Evolutionary conservation across 2,329 filamentous ascomycete species (phyloP).

Genomic region (Chrysosphaeria jannelii): DNA sequence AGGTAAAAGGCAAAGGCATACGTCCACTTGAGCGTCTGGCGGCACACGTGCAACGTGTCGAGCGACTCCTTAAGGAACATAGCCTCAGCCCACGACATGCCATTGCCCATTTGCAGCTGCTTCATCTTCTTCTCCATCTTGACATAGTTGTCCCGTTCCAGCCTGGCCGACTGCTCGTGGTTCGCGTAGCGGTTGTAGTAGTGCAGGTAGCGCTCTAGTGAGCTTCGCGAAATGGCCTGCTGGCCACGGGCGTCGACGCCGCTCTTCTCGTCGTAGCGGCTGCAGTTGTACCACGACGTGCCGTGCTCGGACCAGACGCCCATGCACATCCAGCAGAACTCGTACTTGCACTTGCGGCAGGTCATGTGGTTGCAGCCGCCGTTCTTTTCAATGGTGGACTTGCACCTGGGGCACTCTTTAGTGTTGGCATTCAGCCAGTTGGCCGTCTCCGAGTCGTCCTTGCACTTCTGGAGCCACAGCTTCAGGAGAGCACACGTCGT

Average conservation of each 20-base stretch:
- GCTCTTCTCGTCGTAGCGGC: slow-evolving; percentile 86
- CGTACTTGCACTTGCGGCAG: slow-evolving; percentile 78
- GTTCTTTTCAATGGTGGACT: slow-evolving; percentile 97
- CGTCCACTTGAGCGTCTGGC: slow-evolving; percentile 98
- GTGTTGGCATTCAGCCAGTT: slow-evolving; percentile 99
- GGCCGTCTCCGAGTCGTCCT: slow-evolving; percentile 89
- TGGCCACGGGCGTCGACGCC: slow-evolving; percentile 71
- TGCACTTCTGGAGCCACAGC: slow-evolving; percentile 92
- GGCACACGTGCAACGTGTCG: slow-evolving; percentile 77
- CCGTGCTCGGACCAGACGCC: slow-evolving; percentile 95
- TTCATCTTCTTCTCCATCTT: slow-evolving; percentile 99
- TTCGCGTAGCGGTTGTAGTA: slow-evolving; percentile 99
- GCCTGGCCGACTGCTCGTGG: slow-evolving; percentile 86
- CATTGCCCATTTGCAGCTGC: slow-evolving; percentile 70
- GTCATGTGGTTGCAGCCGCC: slow-evolving; percentile 97
- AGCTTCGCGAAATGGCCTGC: slow-evolving; percentile 70
- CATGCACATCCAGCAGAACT: slow-evolving; percentile 99
- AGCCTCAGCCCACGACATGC: slow-evolving; percentile 97
- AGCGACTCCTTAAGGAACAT: slow-evolving; percentile 88
- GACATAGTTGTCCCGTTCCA: slow-evolving; percentile 83
- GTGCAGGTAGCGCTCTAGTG: slow-evolving; percentile 82
- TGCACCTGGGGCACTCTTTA: slow-evolving; percentile 88
- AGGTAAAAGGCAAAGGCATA: slow-evolving; percentile 97
- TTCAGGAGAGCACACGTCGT: slow-evolving; percentile 77
- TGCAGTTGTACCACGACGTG: slow-evolving; percentile 99